These are phyloP conservation scores for Hirsutella minnesotensis DNA, from an alignment of 2,329 filamentous ascomycete genomes.

Conservation along the genomic window DNA sequence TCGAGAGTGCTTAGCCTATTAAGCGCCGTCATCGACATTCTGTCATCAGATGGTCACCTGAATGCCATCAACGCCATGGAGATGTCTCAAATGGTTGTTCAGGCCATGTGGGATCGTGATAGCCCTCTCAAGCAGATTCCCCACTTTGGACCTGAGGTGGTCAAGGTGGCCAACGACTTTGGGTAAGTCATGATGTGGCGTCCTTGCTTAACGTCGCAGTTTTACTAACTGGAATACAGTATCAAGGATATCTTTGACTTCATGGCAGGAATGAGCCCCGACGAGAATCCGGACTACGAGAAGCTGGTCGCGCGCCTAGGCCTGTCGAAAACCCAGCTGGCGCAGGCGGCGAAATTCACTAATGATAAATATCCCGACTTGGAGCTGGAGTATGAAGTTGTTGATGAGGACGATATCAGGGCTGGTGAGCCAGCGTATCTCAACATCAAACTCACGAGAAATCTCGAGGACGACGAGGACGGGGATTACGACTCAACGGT, in stretches of 20 bases:
- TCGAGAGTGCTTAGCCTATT: constrained; percentile 77
- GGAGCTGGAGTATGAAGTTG: constrained; percentile 76
- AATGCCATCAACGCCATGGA: constrained; percentile 99
- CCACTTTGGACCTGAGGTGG: constrained; percentile 74
- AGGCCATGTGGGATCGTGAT: constrained; percentile 98
- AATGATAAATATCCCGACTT: constrained; percentile 95
- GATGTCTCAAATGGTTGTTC: constrained; percentile 97
- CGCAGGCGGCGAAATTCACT: constrained; percentile 85
- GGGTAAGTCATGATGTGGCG: constrained; percentile 37
- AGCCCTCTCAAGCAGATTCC: constrained; percentile 96
- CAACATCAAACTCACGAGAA: constrained; percentile 73
- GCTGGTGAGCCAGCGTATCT: constrained; percentile 75
- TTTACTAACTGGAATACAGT: constrained; percentile 23
- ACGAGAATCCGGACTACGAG: constrained; percentile 75
- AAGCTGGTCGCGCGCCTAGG: constrained; percentile 66
- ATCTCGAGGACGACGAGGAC: constrained; percentile 56
- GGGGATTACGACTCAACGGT: constrained; percentile 66
- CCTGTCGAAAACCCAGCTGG: constrained; percentile 70
- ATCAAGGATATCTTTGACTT: constrained; percentile 95
- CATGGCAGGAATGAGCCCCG: constrained; percentile 97
- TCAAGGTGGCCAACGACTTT: constrained; percentile 71
- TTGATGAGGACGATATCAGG: constrained; percentile 68
- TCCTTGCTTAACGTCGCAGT: not conserved
- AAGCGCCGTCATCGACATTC: constrained; percentile 85
- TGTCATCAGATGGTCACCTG: constrained; percentile 89